Evolutionary conservation across 352 stramenopile genomes (phyloP), one percentile per base, ranked within the genome.

Genomic region (Globisporangium paroecandrum): DNA sequence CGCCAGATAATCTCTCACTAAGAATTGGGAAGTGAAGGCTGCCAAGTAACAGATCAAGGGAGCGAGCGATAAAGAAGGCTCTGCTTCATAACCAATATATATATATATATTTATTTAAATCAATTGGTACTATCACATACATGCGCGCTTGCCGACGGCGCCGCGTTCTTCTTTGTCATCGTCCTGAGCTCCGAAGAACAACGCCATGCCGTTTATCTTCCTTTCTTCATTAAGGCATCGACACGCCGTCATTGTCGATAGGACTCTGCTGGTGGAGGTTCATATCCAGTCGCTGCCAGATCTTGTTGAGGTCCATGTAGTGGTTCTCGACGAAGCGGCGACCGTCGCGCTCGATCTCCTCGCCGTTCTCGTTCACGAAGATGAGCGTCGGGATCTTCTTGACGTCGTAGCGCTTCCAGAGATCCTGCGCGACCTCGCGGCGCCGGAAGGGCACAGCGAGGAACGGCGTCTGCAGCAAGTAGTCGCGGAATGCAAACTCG

Each of bases 301-400:
- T 87, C 76, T 78, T 79, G 66, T 64, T 66, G 29, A 90, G 70
- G 64, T 90, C 82, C 41, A 69, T 83, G 72, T 79, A 90, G 73
- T 90, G 74, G 68, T 79, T 79, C 72, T 90, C 82, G 32, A 90
- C 62, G 22, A 90, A 77, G 34, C 75, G 75, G 58, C 82, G 78
- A n/a, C 82, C 82, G 24, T 90, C 80, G 62, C 80, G 77, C 74
- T 86, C 80, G 62, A 90, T 69, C 27, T 83, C 78, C 41, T 86
- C 78, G 62, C 82, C 82, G 62, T 86, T 75, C 29, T 78, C 70
- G 65, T 90, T 77, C 60, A 90, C 78, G 43, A 90, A 90, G 55
- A 90, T 81, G 64, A 90, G 82, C 56, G 78, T 77, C 65, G 82
- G 82, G 65, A 90, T 89, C 60, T 74, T 87, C 75, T 87, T 87